Percentiles rank a stretch among this genome's conserved stretches.
phyloP scores from a whole-genome alignment of 176 grass and related monocot species.

The Themeda triandra region DNA sequence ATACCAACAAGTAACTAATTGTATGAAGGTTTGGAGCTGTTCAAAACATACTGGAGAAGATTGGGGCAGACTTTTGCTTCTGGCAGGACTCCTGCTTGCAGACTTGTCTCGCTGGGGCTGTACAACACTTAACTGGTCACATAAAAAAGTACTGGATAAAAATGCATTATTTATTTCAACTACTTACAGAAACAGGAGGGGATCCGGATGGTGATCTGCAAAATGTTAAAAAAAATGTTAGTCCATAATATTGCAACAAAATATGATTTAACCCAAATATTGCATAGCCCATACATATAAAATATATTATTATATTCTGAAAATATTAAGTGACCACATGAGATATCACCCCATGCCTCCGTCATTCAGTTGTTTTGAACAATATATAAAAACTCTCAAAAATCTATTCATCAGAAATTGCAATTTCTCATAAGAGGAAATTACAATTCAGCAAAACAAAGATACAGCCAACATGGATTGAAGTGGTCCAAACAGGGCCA shows the following conservation, averaged over 20 bases:
- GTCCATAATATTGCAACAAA: slow-evolving; percentile 13
- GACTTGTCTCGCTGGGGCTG: slow-evolving; percentile 36
- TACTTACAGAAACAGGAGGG: slow-evolving; percentile 74
- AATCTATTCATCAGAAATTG: background rate
- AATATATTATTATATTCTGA: slow-evolving; percentile 11
- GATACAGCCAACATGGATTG: slow-evolving; percentile 1
- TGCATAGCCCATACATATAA: slow-evolving; percentile 14
- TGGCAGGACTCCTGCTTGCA: slow-evolving; percentile 35
- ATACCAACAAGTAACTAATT: background rate
- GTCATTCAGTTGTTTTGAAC: background rate
- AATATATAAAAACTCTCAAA: background rate
- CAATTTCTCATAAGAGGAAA: background rate
- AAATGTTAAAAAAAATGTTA: slow-evolving; percentile 34
- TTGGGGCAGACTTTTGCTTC: slow-evolving; percentile 35
- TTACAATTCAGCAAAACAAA: background rate
- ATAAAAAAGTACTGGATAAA: slow-evolving; percentile 19
- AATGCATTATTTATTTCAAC: background rate
- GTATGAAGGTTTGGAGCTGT: background rate
- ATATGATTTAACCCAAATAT: slow-evolving; percentile 34
- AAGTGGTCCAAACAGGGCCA: background rate
- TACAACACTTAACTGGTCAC: background rate
- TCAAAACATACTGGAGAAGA: slow-evolving; percentile 33
- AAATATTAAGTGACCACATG: background rate
- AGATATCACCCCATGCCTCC: background rate
- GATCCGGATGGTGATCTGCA: slow-evolving; percentile 82